Evolutionary conservation across 495 filamentous ascomycete species (phyloP), one percentile per base, ranked within the genome.

Genomic region (Daldinia loculata): DNA sequence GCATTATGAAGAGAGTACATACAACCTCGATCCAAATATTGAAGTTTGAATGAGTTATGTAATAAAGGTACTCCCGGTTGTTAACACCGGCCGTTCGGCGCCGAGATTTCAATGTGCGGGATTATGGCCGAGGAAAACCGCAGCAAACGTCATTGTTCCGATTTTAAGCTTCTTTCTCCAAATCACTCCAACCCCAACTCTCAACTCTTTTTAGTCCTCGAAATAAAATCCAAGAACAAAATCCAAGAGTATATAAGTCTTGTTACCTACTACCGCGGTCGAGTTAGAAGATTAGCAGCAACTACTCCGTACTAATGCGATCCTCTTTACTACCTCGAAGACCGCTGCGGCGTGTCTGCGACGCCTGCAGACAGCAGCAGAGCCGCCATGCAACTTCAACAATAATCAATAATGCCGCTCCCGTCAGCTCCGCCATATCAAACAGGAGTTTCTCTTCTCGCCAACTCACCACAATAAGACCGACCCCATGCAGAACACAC

Each of bases 351-450:
- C 75, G 75, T 39, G 66, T 76, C 56, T 72, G 71, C 56, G 63
- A 70, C 58, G 65, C 60, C 60, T 77, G 75, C 63, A 60, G 56
- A 17, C 73, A 70, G 17, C 73, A 70, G 34, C 75, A 64, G 45
- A 69, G 38, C 55, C 59, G 24, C 48, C 14, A 59, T 29, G 43
- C 71, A 12, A 30, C 53, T 12, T 26, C 48, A 6, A 43, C 38
- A 26, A 59, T 7, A 17, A 65, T 66, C 50, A 66, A n/a, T 56
- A 34, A 61, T 17, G 45, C 61, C 38, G n/a, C 61, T 26, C n/a
- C 56, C 8, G 22, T n/a, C 34, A 41, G 56, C 15, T 7, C 53
- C 2, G 4, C 30, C 24, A 26, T 19, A 24, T 19, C 61, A 24
- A 52, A 19, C 27, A 43, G 6, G 9, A 30, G 4, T 29, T 4